Percentiles rank a stretch among this genome's conserved stretches.
Evolutionary conservation across 2,329 filamentous ascomycete genomes (phyloP).

Genomic region (Septoria linicola): DNA sequence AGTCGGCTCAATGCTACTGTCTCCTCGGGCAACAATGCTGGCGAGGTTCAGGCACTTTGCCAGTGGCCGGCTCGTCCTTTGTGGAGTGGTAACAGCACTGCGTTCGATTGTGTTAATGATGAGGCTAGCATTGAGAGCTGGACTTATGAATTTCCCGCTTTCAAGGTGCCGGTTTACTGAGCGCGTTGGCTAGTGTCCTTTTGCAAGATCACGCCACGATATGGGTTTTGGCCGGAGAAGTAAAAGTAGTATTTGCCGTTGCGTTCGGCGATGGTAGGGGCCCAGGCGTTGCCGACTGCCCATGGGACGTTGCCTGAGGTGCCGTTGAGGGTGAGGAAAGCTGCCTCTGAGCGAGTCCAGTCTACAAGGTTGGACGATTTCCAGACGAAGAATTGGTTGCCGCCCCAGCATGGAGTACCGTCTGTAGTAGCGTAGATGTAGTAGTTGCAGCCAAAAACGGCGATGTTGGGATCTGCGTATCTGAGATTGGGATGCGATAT

Average conservation of each 20-base stretch:
- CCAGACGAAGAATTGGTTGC: constrained; percentile 52
- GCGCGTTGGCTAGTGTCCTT: constrained; percentile 43
- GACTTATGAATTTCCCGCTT: constrained; percentile 25
- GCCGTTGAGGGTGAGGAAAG: constrained; percentile 50
- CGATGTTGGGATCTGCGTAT: constrained; percentile 50
- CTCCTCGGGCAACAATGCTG: constrained; percentile 27
- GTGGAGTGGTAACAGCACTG: constrained; percentile 41
- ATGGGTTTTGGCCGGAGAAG: constrained; percentile 38
- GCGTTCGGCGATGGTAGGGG: constrained; percentile 31
- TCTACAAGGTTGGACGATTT: constrained; percentile 46
- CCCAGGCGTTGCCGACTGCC: constrained; percentile 42
- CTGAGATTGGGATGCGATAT: background rate
- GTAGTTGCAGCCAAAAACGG: constrained; percentile 45
- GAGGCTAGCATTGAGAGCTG: constrained; percentile 30
- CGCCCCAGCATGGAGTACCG: constrained; percentile 48
- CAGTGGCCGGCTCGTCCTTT: constrained; percentile 46
- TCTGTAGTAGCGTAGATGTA: constrained; percentile 53
- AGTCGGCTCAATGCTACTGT: constrained; percentile 46
- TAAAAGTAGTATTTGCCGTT: constrained; percentile 36
- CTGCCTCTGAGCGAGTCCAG: constrained; percentile 45
- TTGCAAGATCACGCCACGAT: constrained; percentile 47
- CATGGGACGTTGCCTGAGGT: constrained; percentile 43
- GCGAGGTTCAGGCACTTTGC: constrained; percentile 44
- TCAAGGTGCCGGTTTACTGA: constrained; percentile 27
- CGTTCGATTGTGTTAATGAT: constrained; percentile 42